Base-by-base conservation (phyloP, 75 land plant genomes). In the Isoetes taiwanensis region DNA sequence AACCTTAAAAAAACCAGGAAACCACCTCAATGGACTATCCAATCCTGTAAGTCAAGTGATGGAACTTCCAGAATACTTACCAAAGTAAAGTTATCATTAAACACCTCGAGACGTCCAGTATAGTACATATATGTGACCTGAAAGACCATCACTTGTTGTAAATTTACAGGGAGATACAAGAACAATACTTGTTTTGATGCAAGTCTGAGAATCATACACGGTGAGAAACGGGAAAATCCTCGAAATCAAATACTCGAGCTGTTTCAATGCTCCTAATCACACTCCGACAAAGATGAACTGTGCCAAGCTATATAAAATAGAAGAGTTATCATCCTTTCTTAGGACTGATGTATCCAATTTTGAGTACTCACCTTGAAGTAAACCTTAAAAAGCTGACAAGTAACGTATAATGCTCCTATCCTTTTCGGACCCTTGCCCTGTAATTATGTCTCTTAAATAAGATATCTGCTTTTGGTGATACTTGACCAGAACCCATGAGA, bases 101-200 rank as follows among this genome's bases (percentile, higher is more conserved):
- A 89, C 24, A 94, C 96, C 64, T 94, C 99, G 62, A 94, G 59
- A 29, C 99, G 99, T 4, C 99, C 99, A 30, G 99, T 94, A 61
- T 94, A 94, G 46, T 94, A 94, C 84, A 85, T 94, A 68, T 94
- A 94, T 0, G 96, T 94, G 23, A 94, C 99, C 97, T 91, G 76
- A 28, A 56, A 30, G 2, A 52, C 50, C 48, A 20, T 6, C 11
- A 46, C 23, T 46, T 17, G 30, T 52, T 16, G 2, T 52, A 21
- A 26, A 52, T 6, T 20, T 11, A 23, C 2, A 20, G 25, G 19
- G 52, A 19, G 19, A 12, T 48, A 48, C 9, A 48, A 17, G 52
- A 48, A 14, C 19, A 48, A 6, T 48, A 11, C 52, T 12, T 11
- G 17, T 21, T 8, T 28, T 16, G 11, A 66, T 32, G 25, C 17